Percentiles rank a stretch among this genome's conserved stretches.
Evolutionary conservation across 2,329 filamentous ascomycete species (phyloP).

Genomic region (Huntiella bhutanensis): DNA sequence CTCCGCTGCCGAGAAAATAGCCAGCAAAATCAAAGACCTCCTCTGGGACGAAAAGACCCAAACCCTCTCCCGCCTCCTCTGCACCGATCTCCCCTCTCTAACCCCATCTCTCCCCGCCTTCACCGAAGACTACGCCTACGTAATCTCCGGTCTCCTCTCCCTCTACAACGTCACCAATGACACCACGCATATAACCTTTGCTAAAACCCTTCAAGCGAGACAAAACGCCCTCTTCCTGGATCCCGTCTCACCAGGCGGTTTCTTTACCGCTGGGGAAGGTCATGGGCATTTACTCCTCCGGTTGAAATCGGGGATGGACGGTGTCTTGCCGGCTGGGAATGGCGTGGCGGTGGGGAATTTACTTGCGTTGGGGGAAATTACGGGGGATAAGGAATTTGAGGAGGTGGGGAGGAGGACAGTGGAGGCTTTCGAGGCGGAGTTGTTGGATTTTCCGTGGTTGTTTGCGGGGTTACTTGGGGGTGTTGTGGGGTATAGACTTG

Average conservation of each 20-base stretch:
- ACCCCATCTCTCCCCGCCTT: constrained; percentile 57
- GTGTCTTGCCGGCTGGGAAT: constrained; percentile 76
- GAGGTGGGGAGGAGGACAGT: constrained; percentile 53
- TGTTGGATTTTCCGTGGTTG: constrained; percentile 81
- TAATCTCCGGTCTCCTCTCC: constrained; percentile 65
- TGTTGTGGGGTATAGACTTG: constrained; percentile 57
- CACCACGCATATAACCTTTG: constrained; percentile 57
- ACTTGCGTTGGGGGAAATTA: constrained; percentile 55
- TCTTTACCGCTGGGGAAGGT: constrained; percentile 49
- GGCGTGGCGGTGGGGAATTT: constrained; percentile 72
- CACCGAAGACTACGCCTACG: constrained; percentile 85
- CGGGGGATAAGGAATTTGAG: constrained; percentile 32
- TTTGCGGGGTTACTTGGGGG: constrained; percentile 64
- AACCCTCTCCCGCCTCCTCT: constrained; percentile 56
- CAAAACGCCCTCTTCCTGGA: constrained; percentile 58
- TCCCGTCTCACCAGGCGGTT: constrained; percentile 28
- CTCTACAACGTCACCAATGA: constrained; percentile 72
- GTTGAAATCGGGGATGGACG: constrained; percentile 90
- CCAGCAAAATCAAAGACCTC: constrained; percentile 49
- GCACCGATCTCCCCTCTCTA: constrained; percentile 35
- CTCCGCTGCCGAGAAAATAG: constrained; percentile 46
- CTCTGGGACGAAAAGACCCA: constrained; percentile 49
- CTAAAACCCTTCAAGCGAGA: constrained; percentile 50
- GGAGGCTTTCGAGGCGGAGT: constrained; percentile 74
- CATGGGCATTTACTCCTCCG: constrained; percentile 60